phyloP scores from a whole-genome alignment of 768 basidiomycete species.

The Hericium alpestre region DNA sequence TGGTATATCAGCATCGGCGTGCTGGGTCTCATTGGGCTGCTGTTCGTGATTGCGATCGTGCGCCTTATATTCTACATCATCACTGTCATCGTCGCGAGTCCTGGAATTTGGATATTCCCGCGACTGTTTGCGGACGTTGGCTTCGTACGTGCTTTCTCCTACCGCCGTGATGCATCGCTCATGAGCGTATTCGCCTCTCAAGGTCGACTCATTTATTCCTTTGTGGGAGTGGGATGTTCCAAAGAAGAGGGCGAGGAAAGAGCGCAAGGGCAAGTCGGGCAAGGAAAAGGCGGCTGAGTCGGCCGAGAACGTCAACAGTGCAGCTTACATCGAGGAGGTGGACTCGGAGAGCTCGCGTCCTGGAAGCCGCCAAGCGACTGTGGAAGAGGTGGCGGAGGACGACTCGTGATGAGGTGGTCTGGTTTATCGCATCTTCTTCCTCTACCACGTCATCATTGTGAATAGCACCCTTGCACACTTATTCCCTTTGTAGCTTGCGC shows the following conservation, averaged over 20 bases:
- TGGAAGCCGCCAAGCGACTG: constrained; percentile 19
- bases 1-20: constrained; percentile 90
- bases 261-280: constrained; percentile 45
- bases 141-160: constrained; percentile 57
- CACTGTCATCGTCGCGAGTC: constrained; percentile 74
- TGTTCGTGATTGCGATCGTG: constrained; percentile 85
- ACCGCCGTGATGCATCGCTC: neutral
- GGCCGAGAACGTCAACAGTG: constrained; percentile 23
- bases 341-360: constrained; percentile 26
- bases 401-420: constrained; percentile 12
- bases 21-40: constrained; percentile 78
- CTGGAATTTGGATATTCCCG: constrained; percentile 99
- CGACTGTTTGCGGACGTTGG: constrained; percentile 97
- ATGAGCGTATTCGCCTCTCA: neutral
- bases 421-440: neutral
- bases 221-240: constrained; percentile 93
- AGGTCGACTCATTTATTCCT: constrained; percentile 97
- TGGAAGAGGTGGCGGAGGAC: constrained; percentile 24
- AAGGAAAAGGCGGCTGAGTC: constrained; percentile 30
- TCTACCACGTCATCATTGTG: neutral
- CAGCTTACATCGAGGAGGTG: constrained; percentile 29
- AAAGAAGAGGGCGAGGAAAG: constrained; percentile 59
- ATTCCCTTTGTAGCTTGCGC: neutral
- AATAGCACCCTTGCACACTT: neutral
- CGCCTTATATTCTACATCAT: constrained; percentile 89